Conservation (phyloP, 352 stramenopile genomes). For the Pelagophyceae sp. region DNA sequence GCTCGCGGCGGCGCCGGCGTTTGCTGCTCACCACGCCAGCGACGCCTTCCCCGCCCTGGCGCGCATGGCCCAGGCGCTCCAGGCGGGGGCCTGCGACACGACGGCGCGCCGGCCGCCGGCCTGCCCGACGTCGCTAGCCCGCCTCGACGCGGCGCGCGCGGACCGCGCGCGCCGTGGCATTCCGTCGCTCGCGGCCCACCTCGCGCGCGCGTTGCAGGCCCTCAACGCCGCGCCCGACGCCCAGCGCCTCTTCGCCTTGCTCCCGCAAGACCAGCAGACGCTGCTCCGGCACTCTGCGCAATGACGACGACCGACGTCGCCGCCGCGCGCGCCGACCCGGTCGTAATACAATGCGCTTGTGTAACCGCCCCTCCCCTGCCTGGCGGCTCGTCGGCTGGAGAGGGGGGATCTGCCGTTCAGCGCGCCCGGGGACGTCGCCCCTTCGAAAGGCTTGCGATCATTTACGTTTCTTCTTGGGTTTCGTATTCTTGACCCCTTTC, state of each 20-base stretch:
- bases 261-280: background rate
- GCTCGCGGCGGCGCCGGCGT: background rate
- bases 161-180: background rate
- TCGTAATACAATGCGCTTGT: too few species aligned
- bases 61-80: constrained; percentile 1
- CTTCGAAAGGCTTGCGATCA: too few species aligned
- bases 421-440: too few species aligned
- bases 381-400: too few species aligned
- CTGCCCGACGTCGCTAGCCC: background rate
- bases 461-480: too few species aligned
- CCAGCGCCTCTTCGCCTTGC: background rate
- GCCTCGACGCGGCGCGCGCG: background rate
- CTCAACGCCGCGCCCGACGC: background rate
- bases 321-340: too few species aligned
- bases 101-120: background rate
- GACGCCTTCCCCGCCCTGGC: background rate
- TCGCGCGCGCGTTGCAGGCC: background rate
- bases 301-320: too few species aligned
- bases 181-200: background rate
- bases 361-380: too few species aligned
- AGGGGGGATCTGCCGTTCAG: too few species aligned
- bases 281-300: too few species aligned
- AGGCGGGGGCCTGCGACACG: background rate
- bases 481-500: too few species aligned
- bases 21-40: background rate